phyloP scores from a whole-genome alignment of 805 yeast genomes.

The Pichia manshurica region DNA sequence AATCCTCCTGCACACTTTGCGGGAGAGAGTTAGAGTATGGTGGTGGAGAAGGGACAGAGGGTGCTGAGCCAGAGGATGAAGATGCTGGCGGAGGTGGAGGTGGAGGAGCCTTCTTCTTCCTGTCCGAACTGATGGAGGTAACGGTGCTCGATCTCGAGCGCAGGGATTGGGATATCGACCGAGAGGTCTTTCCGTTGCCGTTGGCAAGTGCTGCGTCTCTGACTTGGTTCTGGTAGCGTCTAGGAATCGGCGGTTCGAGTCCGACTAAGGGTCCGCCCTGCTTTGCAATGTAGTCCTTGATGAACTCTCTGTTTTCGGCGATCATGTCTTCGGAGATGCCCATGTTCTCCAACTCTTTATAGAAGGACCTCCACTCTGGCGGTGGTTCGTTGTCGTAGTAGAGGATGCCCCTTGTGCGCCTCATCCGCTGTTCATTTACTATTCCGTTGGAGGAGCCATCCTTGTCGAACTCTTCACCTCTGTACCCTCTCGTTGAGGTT shows the following conservation, averaged over 20 bases:
- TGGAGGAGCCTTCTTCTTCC: slow-evolving; percentile 32
- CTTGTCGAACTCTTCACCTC: slow-evolving; percentile 44
- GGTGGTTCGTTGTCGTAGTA: slow-evolving; percentile 80
- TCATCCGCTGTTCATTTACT: slow-evolving; percentile 46
- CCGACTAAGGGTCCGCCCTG: slow-evolving; percentile 80
- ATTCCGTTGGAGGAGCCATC: not conserved
- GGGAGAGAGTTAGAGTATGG: slow-evolving; percentile 4
- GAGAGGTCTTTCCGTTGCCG: not conserved
- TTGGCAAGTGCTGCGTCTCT: not conserved
- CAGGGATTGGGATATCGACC: not conserved
- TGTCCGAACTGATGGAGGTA: slow-evolving; percentile 11
- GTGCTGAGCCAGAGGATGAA: slow-evolving; percentile 6
- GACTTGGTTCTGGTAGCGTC: slow-evolving; percentile 39
- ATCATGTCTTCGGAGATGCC: slow-evolving; percentile 88
- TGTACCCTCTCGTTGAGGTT: slow-evolving; percentile 47
- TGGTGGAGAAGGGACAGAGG: slow-evolving; percentile 1
- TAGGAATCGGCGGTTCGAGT: slow-evolving; percentile 77
- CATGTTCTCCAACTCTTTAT: slow-evolving; percentile 63
- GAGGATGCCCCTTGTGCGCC: slow-evolving; percentile 52
- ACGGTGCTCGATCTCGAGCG: slow-evolving; percentile 15
- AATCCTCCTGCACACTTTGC: slow-evolving; percentile 6
- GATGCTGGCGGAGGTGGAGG: slow-evolving; percentile 35
- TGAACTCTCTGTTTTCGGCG: slow-evolving; percentile 77
- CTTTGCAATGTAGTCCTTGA: slow-evolving; percentile 67
- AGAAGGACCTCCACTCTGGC: slow-evolving; percentile 74